These are phyloP conservation scores for Dissophora globulifera DNA, from an alignment of 192 early-diverging fungal species.

Conservation along the genomic window DNA sequence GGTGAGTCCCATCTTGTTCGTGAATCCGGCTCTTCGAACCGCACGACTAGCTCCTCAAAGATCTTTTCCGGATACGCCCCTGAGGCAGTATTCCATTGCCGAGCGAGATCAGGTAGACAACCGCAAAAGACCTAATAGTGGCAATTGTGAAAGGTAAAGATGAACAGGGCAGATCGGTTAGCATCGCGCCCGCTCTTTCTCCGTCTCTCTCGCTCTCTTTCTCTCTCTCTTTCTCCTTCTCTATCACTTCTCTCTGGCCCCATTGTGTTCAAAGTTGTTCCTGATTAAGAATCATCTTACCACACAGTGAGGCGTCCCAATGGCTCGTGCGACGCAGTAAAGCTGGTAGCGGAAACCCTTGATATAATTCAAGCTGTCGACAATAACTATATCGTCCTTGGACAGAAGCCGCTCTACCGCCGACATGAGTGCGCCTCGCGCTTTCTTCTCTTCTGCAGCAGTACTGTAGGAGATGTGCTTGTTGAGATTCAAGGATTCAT, in stretches of 20 bases:
- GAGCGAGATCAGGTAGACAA: constrained; percentile 36
- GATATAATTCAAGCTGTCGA: constrained; percentile 97
- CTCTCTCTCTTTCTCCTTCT: too few species aligned
- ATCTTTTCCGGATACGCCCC: constrained; percentile 58
- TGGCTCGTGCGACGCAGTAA: constrained; percentile 86
- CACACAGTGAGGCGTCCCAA: constrained; percentile 89
- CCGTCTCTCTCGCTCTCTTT: too few species aligned
- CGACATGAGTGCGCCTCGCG: constrained; percentile 86
- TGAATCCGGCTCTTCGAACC: constrained; percentile 96
- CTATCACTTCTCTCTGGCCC: too few species aligned
- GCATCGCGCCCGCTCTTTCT: too few species aligned
- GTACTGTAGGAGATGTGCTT: constrained; percentile 54
- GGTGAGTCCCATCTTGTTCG: constrained; percentile 96
- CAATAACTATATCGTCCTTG: constrained; percentile 90
- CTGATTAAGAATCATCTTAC: constrained; percentile 43
- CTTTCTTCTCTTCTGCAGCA: constrained; percentile 85
- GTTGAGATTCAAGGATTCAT: constrained; percentile 63
- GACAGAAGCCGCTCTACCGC: constrained; percentile 88
- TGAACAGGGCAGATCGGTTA: too few species aligned
- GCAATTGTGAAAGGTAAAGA: too few species aligned
- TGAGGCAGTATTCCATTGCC: constrained; percentile 26
- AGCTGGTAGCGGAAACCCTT: constrained; percentile 99
- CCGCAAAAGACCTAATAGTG: constrained; percentile 44
- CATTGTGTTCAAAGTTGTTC: neutral
- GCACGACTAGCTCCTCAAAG: constrained; percentile 82